Evolutionary conservation across 495 filamentous ascomycete species (phyloP).

Genomic region (Cercophora scortea): DNA sequence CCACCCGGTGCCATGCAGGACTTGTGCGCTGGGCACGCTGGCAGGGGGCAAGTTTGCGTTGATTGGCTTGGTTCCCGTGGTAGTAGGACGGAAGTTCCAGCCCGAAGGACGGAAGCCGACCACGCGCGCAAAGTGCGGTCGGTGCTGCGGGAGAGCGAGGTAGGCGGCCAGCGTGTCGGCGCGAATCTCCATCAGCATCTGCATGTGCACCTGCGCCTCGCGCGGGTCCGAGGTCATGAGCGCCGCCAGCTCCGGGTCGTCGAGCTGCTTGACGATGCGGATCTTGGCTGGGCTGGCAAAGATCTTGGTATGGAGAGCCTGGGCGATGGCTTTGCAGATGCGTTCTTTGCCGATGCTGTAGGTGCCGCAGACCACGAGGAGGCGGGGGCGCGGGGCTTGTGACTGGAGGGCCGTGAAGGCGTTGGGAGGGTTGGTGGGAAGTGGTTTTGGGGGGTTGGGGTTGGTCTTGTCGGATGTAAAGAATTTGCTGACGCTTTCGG

Average conservation of each 20-base stretch:
- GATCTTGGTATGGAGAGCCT: conserved; percentile 81
- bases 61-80: conserved; percentile 2
- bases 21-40: conserved; percentile 36
- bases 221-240: conserved; percentile 71
- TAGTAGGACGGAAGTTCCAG: conserved; percentile 72
- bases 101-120: conserved; percentile 90
- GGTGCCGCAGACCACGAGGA: conserved; percentile 90
- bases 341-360: conserved; percentile 98
- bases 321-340: conserved; percentile 86
- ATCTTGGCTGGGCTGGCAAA: conserved; percentile 78
- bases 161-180: conserved; percentile 85
- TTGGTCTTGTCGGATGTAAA: conserved; percentile 13
- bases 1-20: conserved; percentile 72
- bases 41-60: conserved; percentile 26
- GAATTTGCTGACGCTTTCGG: conserved; percentile 33
- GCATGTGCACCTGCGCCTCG: conserved; percentile 96
- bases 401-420: conserved; percentile 19
- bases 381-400: conserved; percentile 30
- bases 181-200: conserved; percentile 83
- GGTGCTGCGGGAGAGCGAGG: conserved; percentile 62
- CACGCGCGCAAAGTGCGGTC: conserved; percentile 60
- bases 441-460: too few relatives aligned
- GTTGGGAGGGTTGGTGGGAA: neutral
- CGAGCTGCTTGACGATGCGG: conserved; percentile 73
- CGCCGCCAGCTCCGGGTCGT: conserved; percentile 70